Percentiles rank a stretch among this genome's conserved stretches.
phyloP scores from a whole-genome alignment of 2,329 filamentous ascomycete species.

The Tricladium varicosporioides region DNA sequence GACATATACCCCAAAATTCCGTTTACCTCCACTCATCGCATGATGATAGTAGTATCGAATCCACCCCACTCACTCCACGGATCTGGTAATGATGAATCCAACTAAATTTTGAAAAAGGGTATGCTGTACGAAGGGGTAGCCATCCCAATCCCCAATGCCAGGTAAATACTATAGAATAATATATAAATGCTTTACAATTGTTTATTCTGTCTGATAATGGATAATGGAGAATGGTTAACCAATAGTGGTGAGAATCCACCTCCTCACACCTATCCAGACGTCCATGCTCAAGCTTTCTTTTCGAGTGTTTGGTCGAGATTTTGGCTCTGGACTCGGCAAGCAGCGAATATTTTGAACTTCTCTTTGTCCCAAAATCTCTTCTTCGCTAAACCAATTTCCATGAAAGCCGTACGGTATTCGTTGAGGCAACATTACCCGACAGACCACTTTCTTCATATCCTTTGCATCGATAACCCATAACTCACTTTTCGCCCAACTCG shows the following conservation, averaged over 20 bases:
- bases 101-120: no score
- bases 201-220: no score
- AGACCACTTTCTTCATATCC: constrained; percentile 59
- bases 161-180: no score
- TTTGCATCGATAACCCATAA: constrained; percentile 67
- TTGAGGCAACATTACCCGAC: constrained; percentile 58
- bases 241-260: constrained; percentile 19
- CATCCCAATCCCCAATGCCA: no score
- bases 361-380: constrained; percentile 48
- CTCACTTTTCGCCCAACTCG: constrained; percentile 50
- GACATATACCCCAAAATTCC: no score
- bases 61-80: no score
- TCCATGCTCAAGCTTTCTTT: background rate
- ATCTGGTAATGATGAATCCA: no score
- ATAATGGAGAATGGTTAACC: constrained; percentile 6
- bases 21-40: no score
- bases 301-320: background rate
- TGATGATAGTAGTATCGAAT: no score
- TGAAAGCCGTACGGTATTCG: constrained; percentile 70
- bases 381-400: constrained; percentile 57
- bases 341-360: constrained; percentile 24
- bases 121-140: no score
- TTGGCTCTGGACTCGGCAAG: constrained; percentile 11
- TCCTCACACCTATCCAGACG: constrained; percentile 16
- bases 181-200: no score